Conservation (phyloP, 208 protist genomes). For the Novymonas esmeraldas region DNA sequence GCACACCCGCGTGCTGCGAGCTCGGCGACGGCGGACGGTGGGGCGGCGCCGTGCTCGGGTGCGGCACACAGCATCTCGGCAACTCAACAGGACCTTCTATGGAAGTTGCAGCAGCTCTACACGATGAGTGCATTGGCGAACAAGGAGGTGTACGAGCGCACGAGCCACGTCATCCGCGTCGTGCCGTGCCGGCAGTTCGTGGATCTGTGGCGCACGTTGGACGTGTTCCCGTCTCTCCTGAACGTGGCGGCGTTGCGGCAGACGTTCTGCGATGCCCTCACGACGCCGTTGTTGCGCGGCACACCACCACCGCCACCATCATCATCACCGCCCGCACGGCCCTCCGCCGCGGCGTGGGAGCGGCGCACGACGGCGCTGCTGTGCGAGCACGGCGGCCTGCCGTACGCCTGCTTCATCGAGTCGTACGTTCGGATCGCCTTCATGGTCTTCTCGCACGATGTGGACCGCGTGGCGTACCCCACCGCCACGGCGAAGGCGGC, state of each 20-base stretch:
- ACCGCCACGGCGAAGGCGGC: constrained; percentile 52
- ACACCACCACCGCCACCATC: not conserved
- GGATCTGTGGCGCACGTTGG: constrained; percentile 52
- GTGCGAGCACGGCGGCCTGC: constrained; percentile 35
- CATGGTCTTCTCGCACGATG: constrained; percentile 63
- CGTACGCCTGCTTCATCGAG: constrained; percentile 70
- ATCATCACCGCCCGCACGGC: not conserved
- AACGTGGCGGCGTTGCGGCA: constrained; percentile 42
- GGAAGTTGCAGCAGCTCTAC: constrained; percentile 44
- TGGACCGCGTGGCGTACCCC: constrained; percentile 52
- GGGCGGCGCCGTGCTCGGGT: too few relatives aligned
- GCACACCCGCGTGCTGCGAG: too few relatives aligned
- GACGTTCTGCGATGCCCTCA: constrained; percentile 61
- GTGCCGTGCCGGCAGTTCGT: constrained; percentile 57
- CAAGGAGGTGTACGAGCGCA: constrained; percentile 20
- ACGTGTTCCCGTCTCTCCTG: constrained; percentile 70
- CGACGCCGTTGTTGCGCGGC: constrained; percentile 44
- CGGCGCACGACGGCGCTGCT: constrained; percentile 11
- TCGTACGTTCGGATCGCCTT: constrained; percentile 75
- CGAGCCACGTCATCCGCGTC: constrained; percentile 22
- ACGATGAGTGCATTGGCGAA: constrained; percentile 28
- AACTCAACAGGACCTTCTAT: constrained; percentile 35
- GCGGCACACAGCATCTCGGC: constrained; percentile 5
- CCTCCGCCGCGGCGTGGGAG: too few relatives aligned
- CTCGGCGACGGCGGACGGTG: too few relatives aligned